Conservation (phyloP, 768 basidiomycete genomes). For the Chalciporus sphaerocephalus region DNA sequence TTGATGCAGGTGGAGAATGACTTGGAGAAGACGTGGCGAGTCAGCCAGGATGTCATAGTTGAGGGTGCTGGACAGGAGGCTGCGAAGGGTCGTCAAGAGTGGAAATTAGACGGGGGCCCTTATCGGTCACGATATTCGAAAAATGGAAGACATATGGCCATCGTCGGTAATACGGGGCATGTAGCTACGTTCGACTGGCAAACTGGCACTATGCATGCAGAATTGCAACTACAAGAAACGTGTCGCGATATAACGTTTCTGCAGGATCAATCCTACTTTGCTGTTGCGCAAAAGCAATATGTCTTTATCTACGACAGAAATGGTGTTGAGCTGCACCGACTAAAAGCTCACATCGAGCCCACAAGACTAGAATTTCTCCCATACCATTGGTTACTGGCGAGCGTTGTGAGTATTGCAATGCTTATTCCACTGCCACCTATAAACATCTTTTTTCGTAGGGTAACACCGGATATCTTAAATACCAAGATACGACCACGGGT, state of each 20-base stretch:
- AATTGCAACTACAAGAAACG: slow-evolving; percentile 85
- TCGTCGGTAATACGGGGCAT: slow-evolving; percentile 80
- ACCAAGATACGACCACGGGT: slow-evolving; percentile 96
- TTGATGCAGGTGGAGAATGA: slow-evolving; percentile 70
- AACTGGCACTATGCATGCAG: slow-evolving; percentile 77
- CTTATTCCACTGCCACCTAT: not conserved
- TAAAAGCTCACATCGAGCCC: slow-evolving; percentile 83
- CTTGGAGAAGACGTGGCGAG: slow-evolving; percentile 87
- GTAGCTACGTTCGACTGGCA: slow-evolving; percentile 94
- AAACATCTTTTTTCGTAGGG: slow-evolving; percentile 43
- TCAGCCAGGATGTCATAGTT: slow-evolving; percentile 75
- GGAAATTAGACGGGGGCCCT: slow-evolving; percentile 80
- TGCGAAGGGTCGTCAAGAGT: slow-evolving; percentile 68
- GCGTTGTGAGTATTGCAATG: slow-evolving; percentile 52
- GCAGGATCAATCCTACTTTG: slow-evolving; percentile 89
- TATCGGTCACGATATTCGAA: slow-evolving; percentile 82
- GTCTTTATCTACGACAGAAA: slow-evolving; percentile 94
- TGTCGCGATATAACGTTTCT: slow-evolving; percentile 94
- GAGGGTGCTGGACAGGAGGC: slow-evolving; percentile 68
- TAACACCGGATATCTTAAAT: slow-evolving; percentile 87
- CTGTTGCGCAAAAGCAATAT: slow-evolving; percentile 94
- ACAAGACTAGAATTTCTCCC: slow-evolving; percentile 89
- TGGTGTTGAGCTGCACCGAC: slow-evolving; percentile 86
- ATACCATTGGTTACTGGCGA: slow-evolving; percentile 91
- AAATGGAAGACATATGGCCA: slow-evolving; percentile 88